Percentiles rank a stretch among this genome's conserved stretches.
Evolutionary conservation across 2,329 filamentous ascomycete species (phyloP).

Genomic region (Arthrobotrys iridis): DNA sequence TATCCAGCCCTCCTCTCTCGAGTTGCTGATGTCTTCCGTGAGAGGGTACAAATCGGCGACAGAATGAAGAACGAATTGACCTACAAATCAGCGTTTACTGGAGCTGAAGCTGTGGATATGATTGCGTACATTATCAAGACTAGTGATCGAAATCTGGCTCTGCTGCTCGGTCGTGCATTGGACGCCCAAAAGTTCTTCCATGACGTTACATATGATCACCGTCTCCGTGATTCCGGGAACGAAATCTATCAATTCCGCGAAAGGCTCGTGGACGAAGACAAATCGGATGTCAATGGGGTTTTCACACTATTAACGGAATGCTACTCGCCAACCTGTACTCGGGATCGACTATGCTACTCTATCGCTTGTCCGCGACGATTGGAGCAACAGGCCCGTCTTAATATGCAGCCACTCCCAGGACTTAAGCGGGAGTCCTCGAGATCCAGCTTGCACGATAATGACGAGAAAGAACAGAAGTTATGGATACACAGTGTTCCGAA

Average conservation of each 20-base stretch:
- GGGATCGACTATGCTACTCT: constrained; percentile 95
- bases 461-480: constrained; percentile 94
- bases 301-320: constrained; percentile 97
- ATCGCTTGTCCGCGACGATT: constrained; percentile 93
- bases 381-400: constrained; percentile 93
- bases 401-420: constrained; percentile 90
- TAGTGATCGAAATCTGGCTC: constrained; percentile 90
- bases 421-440: constrained; percentile 77
- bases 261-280: constrained; percentile 80
- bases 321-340: constrained; percentile 95
- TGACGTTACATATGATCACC: constrained; percentile 97
- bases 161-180: constrained; percentile 87
- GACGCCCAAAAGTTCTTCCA: constrained; percentile 99
- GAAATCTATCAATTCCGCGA: constrained; percentile 98
- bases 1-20: constrained; percentile 94
- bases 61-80: constrained; percentile 95
- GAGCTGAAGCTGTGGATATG: constrained; percentile 92
- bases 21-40: constrained; percentile 90
- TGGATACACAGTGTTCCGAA: constrained; percentile 99
- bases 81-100: constrained; percentile 97
- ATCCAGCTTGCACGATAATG: constrained; percentile 82
- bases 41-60: constrained; percentile 85
- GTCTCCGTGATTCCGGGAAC: constrained; percentile 88
- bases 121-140: constrained; percentile 97
- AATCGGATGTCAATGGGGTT: constrained; percentile 88